A percentile compares a stretch with the other conserved stretches of the same genome.
Evolutionary conservation across 805 yeast genomes (phyloP).

Genomic region (Yarrowia yakushimensis): DNA sequence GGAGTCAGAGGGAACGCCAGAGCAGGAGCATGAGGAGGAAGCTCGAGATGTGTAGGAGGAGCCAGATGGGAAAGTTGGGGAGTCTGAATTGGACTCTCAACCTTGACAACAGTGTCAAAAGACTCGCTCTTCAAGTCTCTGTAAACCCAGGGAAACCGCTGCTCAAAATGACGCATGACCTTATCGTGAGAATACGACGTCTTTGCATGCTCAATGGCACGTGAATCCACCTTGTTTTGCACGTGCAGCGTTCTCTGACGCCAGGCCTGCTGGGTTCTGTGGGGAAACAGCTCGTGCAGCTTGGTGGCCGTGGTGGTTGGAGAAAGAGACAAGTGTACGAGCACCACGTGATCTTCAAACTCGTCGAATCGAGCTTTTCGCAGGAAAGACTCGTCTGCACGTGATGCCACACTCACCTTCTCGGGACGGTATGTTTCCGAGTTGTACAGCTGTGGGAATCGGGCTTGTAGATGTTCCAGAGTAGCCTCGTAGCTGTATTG

Average conservation of each 20-base stretch:
- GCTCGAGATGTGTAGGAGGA: background rate
- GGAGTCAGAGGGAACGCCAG: conserved; percentile 18
- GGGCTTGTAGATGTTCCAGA: background rate
- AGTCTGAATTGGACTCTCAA: background rate
- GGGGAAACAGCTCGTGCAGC: conserved; percentile 14
- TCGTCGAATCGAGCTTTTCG: conserved; percentile 19
- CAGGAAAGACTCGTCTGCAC: conserved; percentile 16
- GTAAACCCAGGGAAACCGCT: conserved; percentile 23
- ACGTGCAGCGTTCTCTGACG: conserved; percentile 18
- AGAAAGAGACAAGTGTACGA: background rate
- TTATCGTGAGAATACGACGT: background rate
- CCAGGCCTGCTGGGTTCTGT: conserved; percentile 24
- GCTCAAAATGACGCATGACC: background rate
- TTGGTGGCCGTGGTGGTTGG: conserved; percentile 22
- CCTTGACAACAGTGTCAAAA: background rate
- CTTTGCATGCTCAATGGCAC: background rate
- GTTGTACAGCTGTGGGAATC: conserved; percentile 7
- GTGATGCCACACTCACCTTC: background rate
- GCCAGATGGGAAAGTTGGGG: background rate
- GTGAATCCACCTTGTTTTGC: background rate
- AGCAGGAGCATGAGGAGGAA: background rate
- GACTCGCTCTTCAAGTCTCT: background rate
- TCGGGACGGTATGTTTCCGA: background rate
- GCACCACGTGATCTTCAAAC: background rate
- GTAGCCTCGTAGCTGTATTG: background rate